Conservation (phyloP, 176 grass and related monocot species). For the Carex littledalei region DNA sequence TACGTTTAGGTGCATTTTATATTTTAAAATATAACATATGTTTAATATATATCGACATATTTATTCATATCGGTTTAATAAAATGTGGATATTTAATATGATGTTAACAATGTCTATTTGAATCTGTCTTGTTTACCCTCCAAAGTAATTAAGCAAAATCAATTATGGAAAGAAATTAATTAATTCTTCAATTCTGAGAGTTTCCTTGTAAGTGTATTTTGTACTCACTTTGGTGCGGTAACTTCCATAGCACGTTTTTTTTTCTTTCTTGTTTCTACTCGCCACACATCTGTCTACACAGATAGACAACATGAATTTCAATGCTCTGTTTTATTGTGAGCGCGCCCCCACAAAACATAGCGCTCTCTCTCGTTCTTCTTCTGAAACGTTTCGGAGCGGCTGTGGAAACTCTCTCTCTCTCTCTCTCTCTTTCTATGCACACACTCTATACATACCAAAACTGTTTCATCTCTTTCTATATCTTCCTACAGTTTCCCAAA, state of each 20-base stretch:
- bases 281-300: neutral
- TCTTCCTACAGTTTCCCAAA: neutral
- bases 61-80: neutral
- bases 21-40: neutral
- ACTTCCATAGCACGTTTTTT: neutral
- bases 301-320: neutral
- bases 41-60: neutral
- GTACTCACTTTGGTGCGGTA: neutral
- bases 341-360: neutral
- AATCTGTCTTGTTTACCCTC: too few relatives aligned
- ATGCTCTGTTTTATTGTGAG: neutral
- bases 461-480: neutral
- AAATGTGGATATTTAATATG: neutral
- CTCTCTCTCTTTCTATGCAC: neutral
- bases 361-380: neutral
- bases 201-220: neutral
- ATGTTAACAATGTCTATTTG: neutral
- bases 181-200: neutral
- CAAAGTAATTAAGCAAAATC: neutral
- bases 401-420: neutral
- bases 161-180: neutral
- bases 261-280: neutral
- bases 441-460: neutral
- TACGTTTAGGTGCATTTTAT: neutral
- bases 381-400: neutral